Evolutionary conservation across 139 green algal species (phyloP).

Genomic region (Chlamydomonas urium): DNA sequence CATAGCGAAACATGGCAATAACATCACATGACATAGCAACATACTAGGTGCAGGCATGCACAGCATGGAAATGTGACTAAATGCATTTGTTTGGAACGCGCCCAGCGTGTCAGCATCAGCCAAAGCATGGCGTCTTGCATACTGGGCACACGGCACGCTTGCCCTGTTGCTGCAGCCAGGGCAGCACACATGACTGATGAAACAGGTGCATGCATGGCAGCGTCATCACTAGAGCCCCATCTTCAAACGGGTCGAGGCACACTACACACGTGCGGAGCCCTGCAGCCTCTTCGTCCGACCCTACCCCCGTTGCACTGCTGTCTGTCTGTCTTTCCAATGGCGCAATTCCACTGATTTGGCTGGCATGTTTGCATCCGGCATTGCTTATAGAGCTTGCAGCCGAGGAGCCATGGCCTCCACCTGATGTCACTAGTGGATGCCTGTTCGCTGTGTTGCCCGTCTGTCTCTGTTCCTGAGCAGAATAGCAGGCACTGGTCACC

Average conservation of each 20-base stretch:
- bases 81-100: neutral
- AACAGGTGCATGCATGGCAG: constrained; percentile 28
- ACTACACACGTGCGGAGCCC: constrained; percentile 12
- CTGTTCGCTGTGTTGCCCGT: no score
- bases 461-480: no score
- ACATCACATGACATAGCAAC: neutral
- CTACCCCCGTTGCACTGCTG: no score
- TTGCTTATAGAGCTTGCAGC: no score
- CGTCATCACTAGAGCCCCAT: constrained; percentile 17
- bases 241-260: constrained; percentile 27
- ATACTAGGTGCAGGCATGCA: neutral
- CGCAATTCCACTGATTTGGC: no score
- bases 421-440: no score
- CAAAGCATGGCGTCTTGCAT: constrained; percentile 32
- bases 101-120: neutral
- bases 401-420: no score
- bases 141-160: constrained; percentile 26
- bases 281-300: neutral
- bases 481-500: no score
- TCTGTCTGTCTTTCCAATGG: no score
- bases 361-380: no score
- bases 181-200: constrained; percentile 34
- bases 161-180: constrained; percentile 24
- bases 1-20: neutral
- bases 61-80: neutral